Evolutionary conservation across 164 flowering plant genomes (phyloP), one percentile per base, ranked within the genome.

Genomic region (Kalanchoe fedtschenkoi): DNA sequence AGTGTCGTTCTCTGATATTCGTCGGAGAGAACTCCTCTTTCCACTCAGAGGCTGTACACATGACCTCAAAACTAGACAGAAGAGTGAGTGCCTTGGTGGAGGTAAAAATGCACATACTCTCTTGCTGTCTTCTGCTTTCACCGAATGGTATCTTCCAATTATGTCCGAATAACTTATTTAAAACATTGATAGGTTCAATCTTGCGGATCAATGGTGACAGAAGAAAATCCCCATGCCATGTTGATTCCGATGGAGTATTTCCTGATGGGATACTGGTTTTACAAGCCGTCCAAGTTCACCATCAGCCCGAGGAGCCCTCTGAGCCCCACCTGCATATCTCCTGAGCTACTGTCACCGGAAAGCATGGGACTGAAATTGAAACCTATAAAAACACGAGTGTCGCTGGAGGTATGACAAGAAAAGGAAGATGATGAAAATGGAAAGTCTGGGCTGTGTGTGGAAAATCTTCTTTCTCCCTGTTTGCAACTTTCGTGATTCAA

Each of bases 21-120:
- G 88, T 88, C 26, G 97, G 97, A 22, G 96, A 91, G 33, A 74
- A 71, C 51, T 83, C 90, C 51, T 89, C 95, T 19, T 91, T 87
- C 66, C 88, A 91, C 66, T 67, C 81, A 0, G 97, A 91, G 65
- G 82, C 95, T 63, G 66, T 87, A 19, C 77, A 85, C 75, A 88
- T 88, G 96, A 77, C 73, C 28, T 71, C 86, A 22, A 81, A 81
- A 66, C 62, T 87, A 58, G 92, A 91, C 60, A 81, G 80, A 70
- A 79, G 89, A 79, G 77, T 63, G 62, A 82, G 89, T 73, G 97
- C 95, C 38, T 74, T 91, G 65, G 96, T 91, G 35, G 96, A 91
- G 96, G 97, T 91, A 79, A 39, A 70, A 5, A n/a, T n/a, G 29
- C 1, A 1, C 5, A 2, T 59, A 59, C 35, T 22, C 28, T 7